Evolutionary conservation across 371 early-diverging fungal genomes (phyloP), one percentile per base, ranked within the genome.

Genomic region (Mucor irregularis): DNA sequence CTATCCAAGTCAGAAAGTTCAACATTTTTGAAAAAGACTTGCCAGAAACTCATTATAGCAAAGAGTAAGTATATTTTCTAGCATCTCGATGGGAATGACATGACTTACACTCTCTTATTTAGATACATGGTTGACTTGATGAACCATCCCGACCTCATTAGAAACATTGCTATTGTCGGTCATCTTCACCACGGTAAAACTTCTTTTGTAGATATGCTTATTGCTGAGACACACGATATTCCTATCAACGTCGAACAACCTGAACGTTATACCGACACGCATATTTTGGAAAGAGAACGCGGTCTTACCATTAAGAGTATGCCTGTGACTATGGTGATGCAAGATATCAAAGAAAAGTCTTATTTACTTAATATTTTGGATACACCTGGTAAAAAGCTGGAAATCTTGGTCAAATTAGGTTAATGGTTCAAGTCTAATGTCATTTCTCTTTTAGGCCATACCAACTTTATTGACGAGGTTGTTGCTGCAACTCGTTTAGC

Each of bases 111-210:
- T n/a, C n/a, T n/a, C n/a, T n/a, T n/a, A 14, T 39, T 30, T 53
- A 89, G 88, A 56, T 98, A 89, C 63, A 80, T 97, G 73, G 86
- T 91, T 26, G 95, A 94, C 67, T 79, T 97, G 50, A 84, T 90
- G 80, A 83, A 81, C 7, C 84, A 86, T 64, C 95, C 95, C 4
- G 85, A 87, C 21, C 81, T 91, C 40, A 77, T 90, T 22, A 87
- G 98, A 56, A 97, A 96, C 59, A 74, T 98, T 47, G 92, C 92
- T 9, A 60, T 98, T 45, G 90, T 93, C 3, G 99, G 99, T 19
- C 95, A 96, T 74, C 81, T 99, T 56, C 98, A 97, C 61, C 97
- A 97, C 66, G 99, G 99, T 52, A 99, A 99, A 63, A 94, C 97
- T 0, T 81, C 95, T 0, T 85, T 99, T 53, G 80, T 96, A 31